Evolutionary conservation across 1,139 yeast species (phyloP), one percentile per base, ranked within the genome.

Genomic region (Yamadazyma sp.): DNA sequence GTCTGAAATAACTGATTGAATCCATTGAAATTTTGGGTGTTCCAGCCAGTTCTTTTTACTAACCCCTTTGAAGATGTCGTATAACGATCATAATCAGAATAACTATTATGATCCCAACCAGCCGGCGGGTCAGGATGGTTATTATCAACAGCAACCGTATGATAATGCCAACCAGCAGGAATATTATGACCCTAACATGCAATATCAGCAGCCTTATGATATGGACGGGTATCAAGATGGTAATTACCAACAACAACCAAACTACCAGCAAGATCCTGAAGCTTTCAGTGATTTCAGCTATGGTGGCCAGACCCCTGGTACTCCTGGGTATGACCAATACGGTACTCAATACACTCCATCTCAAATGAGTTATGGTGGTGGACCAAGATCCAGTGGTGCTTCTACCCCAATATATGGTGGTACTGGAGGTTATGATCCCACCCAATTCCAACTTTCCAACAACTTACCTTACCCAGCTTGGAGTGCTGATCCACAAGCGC

Each of bases 331-430:
- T 56, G 88, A 82, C 58, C 87, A 86, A 49, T 86, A 83, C 57
- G 87, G 89, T 36, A 82, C 88, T 50, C 91, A 81, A 56, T 81
- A 81, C 58, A 82, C 92, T 39, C 88, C 92, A 22, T 82, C 89
- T 14, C 91, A 84, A 60, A 80, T 84, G 85, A 81, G 88, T 58
- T 84, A 84, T 54, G 44, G 44, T 23, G 91, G 86, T 48, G 91
- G 86, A 33, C 85, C 86, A 48, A 75, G 94, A 59, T 84, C 95
- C 1, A 86, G 95, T 11, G 98, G 98, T 44, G 89, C 97, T 33
- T 87, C 96, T 4, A 94, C 98, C 26, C 98, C 99, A 31, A 81
- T 89, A 51, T 89, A 89, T 61, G 97, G 97, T 31, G 79, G 75
- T 39, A 77, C 66, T 45, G 78, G 75, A 31, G 78, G 75, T 31